Evolutionary conservation across 2,329 filamentous ascomycete species (phyloP), one percentile per base, ranked within the genome.

Genomic region (Fusarium coicis): DNA sequence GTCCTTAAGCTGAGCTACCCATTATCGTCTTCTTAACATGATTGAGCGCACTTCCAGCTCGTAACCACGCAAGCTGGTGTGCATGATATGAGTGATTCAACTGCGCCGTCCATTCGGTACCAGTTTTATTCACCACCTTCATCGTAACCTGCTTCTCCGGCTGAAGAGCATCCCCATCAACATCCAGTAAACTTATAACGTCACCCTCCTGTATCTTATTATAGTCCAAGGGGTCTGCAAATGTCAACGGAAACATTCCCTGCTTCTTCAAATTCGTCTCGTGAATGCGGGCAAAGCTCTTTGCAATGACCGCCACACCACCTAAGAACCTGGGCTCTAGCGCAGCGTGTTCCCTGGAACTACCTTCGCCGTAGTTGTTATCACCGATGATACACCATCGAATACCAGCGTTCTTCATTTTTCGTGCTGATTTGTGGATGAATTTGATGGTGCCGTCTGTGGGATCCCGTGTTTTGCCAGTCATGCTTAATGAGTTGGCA

Each of bases 261-360:
- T 95, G 93, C 90, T 96, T 96, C 92, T 96, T 96, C 83, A 97
- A 87, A 86, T 96, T 96, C 82, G 94, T 96, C 88, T 96, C 94
- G 87, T 96, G 93, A 80, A 96, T 96, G 88, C 93, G 92, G 78
- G 94, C 94, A 83, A 97, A 96, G 70, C 89, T 92, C 83, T 92
- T 91, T 81, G 90, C 92, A 79, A 96, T 93, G 83, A 96, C 93
- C 75, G 93, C 91, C 77, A 95, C 88, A 82, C 93, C 93, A 76
- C 93, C 93, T 69, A 96, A 88, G 85, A 95, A 93, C 79, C 94
- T 88, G 76, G 94, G 94, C 86, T 96, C 93, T 68, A 97, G 88
- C 78, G 94, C 94, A 76, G 94, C 94, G 83, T 97, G 94, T 85
- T 97, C 94, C 85, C 94, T 91, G 63, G 94, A 95, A 78, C 88